Percentiles rank a stretch among this genome's conserved stretches.
Evolutionary conservation across 148 eudicot species (phyloP).

Genomic region (Bassia scoparia): DNA sequence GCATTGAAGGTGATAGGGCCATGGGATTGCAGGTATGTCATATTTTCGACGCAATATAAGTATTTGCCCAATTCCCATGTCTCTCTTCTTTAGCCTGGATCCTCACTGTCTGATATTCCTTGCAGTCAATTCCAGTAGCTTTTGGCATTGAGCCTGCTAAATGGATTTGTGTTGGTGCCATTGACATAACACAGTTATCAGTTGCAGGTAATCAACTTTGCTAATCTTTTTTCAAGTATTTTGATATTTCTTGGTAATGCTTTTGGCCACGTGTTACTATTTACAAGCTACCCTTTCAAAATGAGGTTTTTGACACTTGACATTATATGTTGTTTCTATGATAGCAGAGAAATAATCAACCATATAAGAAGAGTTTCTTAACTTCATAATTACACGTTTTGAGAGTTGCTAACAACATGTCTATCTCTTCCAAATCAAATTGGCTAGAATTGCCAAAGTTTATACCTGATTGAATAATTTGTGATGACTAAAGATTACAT

Average conservation of each 20-base stretch:
- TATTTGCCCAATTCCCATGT: not conserved
- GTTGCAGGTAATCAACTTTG: conserved; percentile 59
- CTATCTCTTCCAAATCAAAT: not conserved
- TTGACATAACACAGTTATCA: conserved; percentile 85
- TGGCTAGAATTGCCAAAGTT: not conserved
- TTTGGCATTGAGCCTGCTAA: conserved; percentile 87
- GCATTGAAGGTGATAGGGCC: conserved; percentile 92
- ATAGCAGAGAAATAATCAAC: not conserved
- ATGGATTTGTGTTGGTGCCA: conserved; percentile 94
- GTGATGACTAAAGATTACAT: not conserved
- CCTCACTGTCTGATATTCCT: conserved; percentile 11
- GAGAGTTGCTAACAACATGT: not conserved
- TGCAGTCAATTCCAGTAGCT: conserved; percentile 95
- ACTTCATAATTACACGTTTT: not conserved
- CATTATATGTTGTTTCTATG: not conserved
- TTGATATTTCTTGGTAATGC: not conserved
- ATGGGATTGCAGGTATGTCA: conserved; percentile 82
- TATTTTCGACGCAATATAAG: not conserved
- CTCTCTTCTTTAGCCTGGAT: not conserved
- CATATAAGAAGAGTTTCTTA: not conserved
- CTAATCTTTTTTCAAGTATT: not conserved
- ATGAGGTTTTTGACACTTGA: not conserved
- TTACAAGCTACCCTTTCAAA: not conserved
- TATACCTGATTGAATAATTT: not conserved
- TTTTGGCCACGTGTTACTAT: not conserved